A percentile compares a stretch with the other conserved stretches of the same genome.
Conservation (phyloP, 2,329 filamentous ascomycete species). For the Aspergillus pseudoviridinutans region DNA sequence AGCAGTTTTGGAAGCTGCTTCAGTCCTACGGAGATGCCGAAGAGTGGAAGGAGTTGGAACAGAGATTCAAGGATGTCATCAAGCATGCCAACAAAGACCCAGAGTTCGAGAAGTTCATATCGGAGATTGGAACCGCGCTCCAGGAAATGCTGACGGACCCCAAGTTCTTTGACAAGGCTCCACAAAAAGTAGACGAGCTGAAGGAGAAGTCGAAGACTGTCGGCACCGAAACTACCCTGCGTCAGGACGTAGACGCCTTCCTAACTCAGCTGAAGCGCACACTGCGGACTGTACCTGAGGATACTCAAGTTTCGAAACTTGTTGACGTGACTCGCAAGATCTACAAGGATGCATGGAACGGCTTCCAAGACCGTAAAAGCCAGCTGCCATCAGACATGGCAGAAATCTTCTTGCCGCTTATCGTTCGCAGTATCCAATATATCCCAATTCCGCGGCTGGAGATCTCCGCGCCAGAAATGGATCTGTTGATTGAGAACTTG, state of each 20-base stretch:
- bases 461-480: slow-evolving; percentile 74
- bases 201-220: slow-evolving; percentile 55
- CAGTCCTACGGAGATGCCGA: slow-evolving; percentile 71
- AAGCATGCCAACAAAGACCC: slow-evolving; percentile 72
- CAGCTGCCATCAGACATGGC: slow-evolving; percentile 72
- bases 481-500: slow-evolving; percentile 84
- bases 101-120: slow-evolving; percentile 74
- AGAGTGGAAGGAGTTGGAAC: slow-evolving; percentile 72
- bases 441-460: slow-evolving; percentile 89
- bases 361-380: slow-evolving; percentile 60
- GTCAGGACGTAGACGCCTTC: slow-evolving; percentile 68
- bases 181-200: slow-evolving; percentile 60
- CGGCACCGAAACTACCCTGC: slow-evolving; percentile 62
- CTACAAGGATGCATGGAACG: slow-evolving; percentile 64
- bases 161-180: slow-evolving; percentile 73
- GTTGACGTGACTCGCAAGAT: slow-evolving; percentile 64
- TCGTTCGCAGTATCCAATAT: slow-evolving; percentile 76
- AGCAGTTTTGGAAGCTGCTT: slow-evolving; percentile 76
- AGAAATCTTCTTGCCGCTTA: slow-evolving; percentile 74
- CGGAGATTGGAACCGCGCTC: slow-evolving; percentile 67
- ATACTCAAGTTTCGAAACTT: slow-evolving; percentile 68
- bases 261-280: slow-evolving; percentile 66
- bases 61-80: slow-evolving; percentile 65
- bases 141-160: slow-evolving; percentile 83
- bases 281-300: slow-evolving; percentile 63